Conservation (phyloP, 192 early-diverging fungal genomes). For the Entomortierella chlamydospora region DNA sequence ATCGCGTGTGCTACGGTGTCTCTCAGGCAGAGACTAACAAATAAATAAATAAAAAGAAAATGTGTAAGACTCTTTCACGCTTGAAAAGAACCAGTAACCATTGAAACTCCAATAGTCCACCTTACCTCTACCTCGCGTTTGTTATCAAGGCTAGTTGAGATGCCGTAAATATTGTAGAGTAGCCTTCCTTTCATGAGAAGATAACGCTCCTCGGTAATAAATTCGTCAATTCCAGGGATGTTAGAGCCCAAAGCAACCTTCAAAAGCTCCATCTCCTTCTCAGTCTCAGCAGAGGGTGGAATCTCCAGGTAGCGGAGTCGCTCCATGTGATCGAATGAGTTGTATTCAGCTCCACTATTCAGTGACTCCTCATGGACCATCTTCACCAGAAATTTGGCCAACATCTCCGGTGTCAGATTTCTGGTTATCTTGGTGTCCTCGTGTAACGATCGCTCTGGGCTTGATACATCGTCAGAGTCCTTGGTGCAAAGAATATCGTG, state of each 20-base stretch:
- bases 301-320: slow-evolving; percentile 78
- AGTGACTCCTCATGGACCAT: slow-evolving; percentile 85
- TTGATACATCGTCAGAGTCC: slow-evolving; percentile 42
- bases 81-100: background rate
- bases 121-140: slow-evolving; percentile 28
- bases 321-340: slow-evolving; percentile 89
- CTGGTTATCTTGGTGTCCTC: slow-evolving; percentile 57
- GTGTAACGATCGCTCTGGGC: slow-evolving; percentile 56
- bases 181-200: slow-evolving; percentile 87
- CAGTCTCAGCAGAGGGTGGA: slow-evolving; percentile 59
- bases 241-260: slow-evolving; percentile 72
- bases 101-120: background rate
- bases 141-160: slow-evolving; percentile 60
- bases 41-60: background rate
- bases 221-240: slow-evolving; percentile 85
- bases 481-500: slow-evolving; percentile 63
- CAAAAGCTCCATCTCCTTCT: slow-evolving; percentile 70
- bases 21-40: slow-evolving; percentile 45
- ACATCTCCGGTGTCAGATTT: slow-evolving; percentile 73
- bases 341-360: slow-evolving; percentile 73
- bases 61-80: background rate
- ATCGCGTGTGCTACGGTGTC: slow-evolving; percentile 49
- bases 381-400: slow-evolving; percentile 84
- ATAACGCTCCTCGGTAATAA: slow-evolving; percentile 88
- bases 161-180: slow-evolving; percentile 81